Conservation (phyloP, 2,329 filamentous ascomycete genomes). For the Aspergillus novofumigatus region DNA sequence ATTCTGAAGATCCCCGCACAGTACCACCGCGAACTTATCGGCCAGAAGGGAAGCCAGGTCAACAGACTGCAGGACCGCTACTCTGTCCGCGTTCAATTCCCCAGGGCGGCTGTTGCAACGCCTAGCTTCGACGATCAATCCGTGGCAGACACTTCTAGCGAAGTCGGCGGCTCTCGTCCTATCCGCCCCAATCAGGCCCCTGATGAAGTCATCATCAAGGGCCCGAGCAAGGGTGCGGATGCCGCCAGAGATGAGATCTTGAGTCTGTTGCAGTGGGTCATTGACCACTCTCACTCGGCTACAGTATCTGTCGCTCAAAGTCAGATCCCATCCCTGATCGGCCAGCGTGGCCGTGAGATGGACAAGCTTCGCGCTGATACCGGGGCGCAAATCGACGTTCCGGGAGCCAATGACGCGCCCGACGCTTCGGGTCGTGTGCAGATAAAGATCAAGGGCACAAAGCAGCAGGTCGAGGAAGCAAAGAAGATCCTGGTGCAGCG, state of each 20-base stretch:
- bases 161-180: conserved; percentile 57
- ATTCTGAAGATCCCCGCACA: conserved; percentile 86
- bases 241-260: conserved; percentile 87
- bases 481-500: conserved; percentile 88
- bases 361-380: conserved; percentile 81
- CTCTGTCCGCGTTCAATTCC: conserved; percentile 93
- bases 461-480: conserved; percentile 82
- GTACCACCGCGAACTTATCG: conserved; percentile 92
- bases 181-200: conserved; percentile 67
- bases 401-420: conserved; percentile 67
- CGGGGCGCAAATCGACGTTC: conserved; percentile 87
- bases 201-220: conserved; percentile 87
- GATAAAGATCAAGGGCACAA: conserved; percentile 88
- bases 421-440: conserved; percentile 68
- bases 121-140: conserved; percentile 63
- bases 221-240: conserved; percentile 88
- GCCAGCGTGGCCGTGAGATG: conserved; percentile 83
- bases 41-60: conserved; percentile 79
- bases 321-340: conserved; percentile 91
- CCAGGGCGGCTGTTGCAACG: conserved; percentile 54
- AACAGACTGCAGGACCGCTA: conserved; percentile 90
- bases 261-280: conserved; percentile 80
- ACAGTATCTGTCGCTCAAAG: conserved; percentile 82
- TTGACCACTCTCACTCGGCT: conserved; percentile 78
- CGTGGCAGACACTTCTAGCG: conserved; percentile 64